A percentile compares a stretch with the other conserved stretches of the same genome.
phyloP scores from a whole-genome alignment of 306 rosid genomes.

The Inga oerstediana region DNA sequence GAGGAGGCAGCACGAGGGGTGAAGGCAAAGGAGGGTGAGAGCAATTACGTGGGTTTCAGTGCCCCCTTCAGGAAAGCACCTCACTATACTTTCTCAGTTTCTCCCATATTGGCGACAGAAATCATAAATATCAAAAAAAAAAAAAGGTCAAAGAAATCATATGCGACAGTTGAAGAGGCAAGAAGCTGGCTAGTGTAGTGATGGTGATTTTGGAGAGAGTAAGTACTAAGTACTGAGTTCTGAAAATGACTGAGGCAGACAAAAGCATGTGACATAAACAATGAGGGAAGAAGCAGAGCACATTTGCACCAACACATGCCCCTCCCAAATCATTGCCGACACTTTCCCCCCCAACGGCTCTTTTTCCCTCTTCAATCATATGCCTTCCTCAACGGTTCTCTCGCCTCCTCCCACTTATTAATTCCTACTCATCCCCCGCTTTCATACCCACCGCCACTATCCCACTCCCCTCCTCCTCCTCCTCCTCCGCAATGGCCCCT shows the following conservation, averaged over 20 bases:
- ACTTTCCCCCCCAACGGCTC: background rate
- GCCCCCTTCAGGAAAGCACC: too few relatives aligned
- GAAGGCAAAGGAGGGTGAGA: too few relatives aligned
- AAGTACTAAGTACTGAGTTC: too few relatives aligned
- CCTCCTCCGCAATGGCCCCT: background rate
- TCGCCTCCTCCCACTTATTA: background rate
- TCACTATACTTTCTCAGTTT: too few relatives aligned
- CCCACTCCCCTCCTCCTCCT: background rate
- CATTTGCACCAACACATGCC: background rate
- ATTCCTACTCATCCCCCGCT: background rate
- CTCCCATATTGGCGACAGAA: too few relatives aligned
- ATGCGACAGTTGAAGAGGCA: too few relatives aligned
- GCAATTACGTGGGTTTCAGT: too few relatives aligned
- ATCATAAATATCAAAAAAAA: too few relatives aligned
- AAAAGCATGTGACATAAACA: background rate
- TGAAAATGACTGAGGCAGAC: background rate
- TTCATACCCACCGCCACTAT: background rate
- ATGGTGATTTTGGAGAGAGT: too few relatives aligned
- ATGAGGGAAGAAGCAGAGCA: background rate
- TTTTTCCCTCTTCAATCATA: background rate
- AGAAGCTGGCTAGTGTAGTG: too few relatives aligned
- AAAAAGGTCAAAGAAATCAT: too few relatives aligned
- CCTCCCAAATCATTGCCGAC: background rate
- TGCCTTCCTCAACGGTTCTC: background rate
- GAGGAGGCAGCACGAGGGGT: too few relatives aligned